Conservation (phyloP, 2,329 filamentous ascomycete species). For the Epichloe festucae region DNA sequence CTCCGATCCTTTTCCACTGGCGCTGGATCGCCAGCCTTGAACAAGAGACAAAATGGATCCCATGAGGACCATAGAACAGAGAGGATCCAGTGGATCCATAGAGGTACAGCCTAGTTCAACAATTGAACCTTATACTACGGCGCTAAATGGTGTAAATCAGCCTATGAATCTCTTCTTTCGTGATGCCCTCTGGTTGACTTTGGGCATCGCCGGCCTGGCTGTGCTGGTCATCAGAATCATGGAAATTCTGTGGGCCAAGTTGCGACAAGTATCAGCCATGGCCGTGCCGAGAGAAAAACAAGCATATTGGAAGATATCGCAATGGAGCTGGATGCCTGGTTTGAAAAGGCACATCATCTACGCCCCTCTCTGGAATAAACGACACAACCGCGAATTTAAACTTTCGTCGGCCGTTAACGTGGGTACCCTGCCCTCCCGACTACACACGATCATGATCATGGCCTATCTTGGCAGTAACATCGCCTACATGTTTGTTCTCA, state of each 20-base stretch:
- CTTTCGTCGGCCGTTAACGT: constrained; percentile 46
- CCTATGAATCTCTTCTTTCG: constrained; percentile 42
- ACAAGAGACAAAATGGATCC: constrained; percentile 19
- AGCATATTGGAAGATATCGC: constrained; percentile 43
- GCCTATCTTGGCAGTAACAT: constrained; percentile 48
- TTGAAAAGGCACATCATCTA: constrained; percentile 48
- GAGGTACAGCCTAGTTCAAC: constrained; percentile 29
- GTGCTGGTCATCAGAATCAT: constrained; percentile 40
- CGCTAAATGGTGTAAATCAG: constrained; percentile 49
- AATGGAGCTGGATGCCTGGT: constrained; percentile 47
- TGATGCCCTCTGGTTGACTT: constrained; percentile 45
- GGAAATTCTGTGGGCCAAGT: constrained; percentile 40
- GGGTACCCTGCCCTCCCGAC: constrained; percentile 50
- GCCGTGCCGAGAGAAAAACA: constrained; percentile 37
- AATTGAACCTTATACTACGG: constrained; percentile 41
- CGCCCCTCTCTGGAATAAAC: constrained; percentile 50
- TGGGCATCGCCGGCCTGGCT: constrained; percentile 41
- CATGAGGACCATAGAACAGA: constrained; percentile 19
- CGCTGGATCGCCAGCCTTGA: constrained; percentile 9
- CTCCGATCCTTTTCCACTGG: constrained; percentile 2
- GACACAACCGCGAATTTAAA: constrained; percentile 54
- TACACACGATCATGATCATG: constrained; percentile 45
- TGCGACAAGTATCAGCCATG: constrained; percentile 49
- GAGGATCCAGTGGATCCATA: constrained; percentile 15
- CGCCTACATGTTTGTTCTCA: constrained; percentile 47